These are phyloP conservation scores for Raffaelea deltoideospora DNA, from an alignment of 2,329 filamentous ascomycete species.

Conservation along the genomic window DNA sequence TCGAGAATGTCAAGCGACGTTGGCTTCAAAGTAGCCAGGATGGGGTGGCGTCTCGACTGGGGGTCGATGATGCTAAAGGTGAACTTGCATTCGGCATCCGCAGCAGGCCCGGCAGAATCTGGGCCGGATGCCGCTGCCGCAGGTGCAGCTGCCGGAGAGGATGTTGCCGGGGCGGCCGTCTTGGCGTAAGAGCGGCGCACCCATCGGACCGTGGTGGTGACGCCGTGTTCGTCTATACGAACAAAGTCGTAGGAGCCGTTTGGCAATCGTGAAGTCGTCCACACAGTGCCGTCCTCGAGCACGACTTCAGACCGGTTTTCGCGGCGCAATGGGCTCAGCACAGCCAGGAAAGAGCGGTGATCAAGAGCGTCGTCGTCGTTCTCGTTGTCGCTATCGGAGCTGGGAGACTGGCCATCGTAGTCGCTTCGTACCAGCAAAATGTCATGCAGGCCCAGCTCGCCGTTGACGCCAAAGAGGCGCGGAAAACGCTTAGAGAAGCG, in stretches of 20 bases:
- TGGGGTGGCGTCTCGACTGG: slow-evolving; percentile 52
- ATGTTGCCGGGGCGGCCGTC: slow-evolving; percentile 8
- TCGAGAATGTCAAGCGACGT: slow-evolving; percentile 54
- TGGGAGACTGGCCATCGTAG: slow-evolving; percentile 29
- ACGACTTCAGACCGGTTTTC: slow-evolving; percentile 49
- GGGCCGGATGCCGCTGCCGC: too few species aligned
- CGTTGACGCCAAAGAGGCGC: slow-evolving; percentile 46
- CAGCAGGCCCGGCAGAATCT: too few species aligned
- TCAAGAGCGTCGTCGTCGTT: slow-evolving; percentile 28
- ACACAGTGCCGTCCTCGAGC: slow-evolving; percentile 45
- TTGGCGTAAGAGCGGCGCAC: slow-evolving; percentile 31
- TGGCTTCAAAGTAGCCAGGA: slow-evolving; percentile 53
- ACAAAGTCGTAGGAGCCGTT: slow-evolving; percentile 54
- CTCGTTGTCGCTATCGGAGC: slow-evolving; percentile 26
- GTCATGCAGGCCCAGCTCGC: slow-evolving; percentile 50
- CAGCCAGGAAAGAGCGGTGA: slow-evolving; percentile 42
- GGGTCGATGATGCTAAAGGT: slow-evolving; percentile 67
- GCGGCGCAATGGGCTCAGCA: slow-evolving; percentile 47
- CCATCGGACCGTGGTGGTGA: slow-evolving; percentile 51
- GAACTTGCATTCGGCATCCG: slow-evolving; percentile 38
- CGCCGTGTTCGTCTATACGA: slow-evolving; percentile 40
- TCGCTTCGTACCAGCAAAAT: slow-evolving; percentile 57
- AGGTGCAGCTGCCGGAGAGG: too few species aligned
- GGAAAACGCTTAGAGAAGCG: slow-evolving; percentile 46
- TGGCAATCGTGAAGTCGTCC: slow-evolving; percentile 35